A percentile compares a stretch with the other conserved stretches of the same genome.
These are phyloP conservation scores for Sarcodon aspratus DNA, from an alignment of 768 basidiomycete species.

Conservation along the genomic window DNA sequence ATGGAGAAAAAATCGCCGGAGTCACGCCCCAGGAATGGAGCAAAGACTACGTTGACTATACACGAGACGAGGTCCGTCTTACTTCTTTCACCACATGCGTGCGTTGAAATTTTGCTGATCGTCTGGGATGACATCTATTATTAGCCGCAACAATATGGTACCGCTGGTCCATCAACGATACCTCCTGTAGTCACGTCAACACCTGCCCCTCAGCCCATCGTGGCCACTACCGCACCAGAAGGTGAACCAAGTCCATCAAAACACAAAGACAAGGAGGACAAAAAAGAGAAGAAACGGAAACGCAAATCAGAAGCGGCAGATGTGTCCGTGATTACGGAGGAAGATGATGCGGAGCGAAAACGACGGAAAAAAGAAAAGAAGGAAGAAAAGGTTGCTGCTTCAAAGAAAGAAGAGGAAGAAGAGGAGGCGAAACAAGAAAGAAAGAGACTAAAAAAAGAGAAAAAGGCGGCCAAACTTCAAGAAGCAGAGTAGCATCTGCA, in stretches of 20 bases:
- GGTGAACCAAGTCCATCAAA: slow-evolving; percentile 14
- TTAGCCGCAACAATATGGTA: slow-evolving; percentile 19
- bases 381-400: slow-evolving; percentile 20
- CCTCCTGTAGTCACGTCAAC: slow-evolving; percentile 10
- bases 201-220: slow-evolving; percentile 1
- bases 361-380: slow-evolving; percentile 43
- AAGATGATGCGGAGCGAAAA: slow-evolving; percentile 45
- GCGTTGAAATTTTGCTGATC: slow-evolving; percentile 5
- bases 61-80: slow-evolving; percentile 37
- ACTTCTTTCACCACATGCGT: slow-evolving; percentile 6
- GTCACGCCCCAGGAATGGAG: slow-evolving; percentile 89
- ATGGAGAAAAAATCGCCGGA: slow-evolving; percentile 81
- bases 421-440: slow-evolving; percentile 26
- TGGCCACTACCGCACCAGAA: slow-evolving; percentile 12
- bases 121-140: background rate
- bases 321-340: slow-evolving; percentile 30
- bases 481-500: no score
- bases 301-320: slow-evolving; percentile 55
- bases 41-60: slow-evolving; percentile 90
- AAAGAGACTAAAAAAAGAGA: slow-evolving; percentile 20
- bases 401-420: slow-evolving; percentile 24
- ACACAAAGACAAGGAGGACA: slow-evolving; percentile 26
- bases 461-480: slow-evolving; percentile 15
- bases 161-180: slow-evolving; percentile 24
- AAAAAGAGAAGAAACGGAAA: slow-evolving; percentile 81